A percentile compares a stretch with the other conserved stretches of the same genome.
Evolutionary conservation across 768 basidiomycete species (phyloP).

Genomic region (Tephrocybe sp.): DNA sequence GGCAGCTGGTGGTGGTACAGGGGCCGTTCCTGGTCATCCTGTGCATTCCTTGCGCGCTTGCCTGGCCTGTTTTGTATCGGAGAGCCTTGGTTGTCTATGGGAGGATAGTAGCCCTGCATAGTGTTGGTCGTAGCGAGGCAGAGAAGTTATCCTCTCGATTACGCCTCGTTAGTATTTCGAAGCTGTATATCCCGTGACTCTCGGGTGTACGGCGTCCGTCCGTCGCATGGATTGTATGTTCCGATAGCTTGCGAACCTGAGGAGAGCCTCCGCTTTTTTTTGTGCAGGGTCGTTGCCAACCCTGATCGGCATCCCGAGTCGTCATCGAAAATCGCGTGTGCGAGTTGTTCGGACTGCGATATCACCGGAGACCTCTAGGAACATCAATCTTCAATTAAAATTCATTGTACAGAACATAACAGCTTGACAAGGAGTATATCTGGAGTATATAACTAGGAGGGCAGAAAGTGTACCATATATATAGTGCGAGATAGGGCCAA

Average conservation of each 20-base stretch:
- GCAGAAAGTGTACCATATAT: background rate
- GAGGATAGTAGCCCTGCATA: conserved; percentile 6
- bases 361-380: conserved; percentile 12
- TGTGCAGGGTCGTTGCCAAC: background rate
- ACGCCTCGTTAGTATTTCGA: conserved; percentile 11
- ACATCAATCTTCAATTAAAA: no score
- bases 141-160: conserved; percentile 8
- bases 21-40: conserved; percentile 6
- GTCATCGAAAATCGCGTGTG: conserved; percentile 4
- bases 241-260: background rate
- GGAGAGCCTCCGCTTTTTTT: background rate
- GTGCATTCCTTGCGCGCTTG: conserved; percentile 9
- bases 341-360: conserved; percentile 16
- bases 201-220: conserved; percentile 7
- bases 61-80: conserved; percentile 6
- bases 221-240: background rate
- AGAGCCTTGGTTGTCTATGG: background rate
- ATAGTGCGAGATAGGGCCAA: no score
- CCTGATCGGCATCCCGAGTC: conserved; percentile 10
- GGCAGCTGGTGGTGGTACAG: conserved; percentile 12
- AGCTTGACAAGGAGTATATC: no score
- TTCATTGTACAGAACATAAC: no score
- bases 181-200: conserved; percentile 13
- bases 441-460: no score
- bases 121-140: conserved; percentile 9